Conservation (phyloP, 805 yeast species). For the Lipomyces sp. region DNA sequence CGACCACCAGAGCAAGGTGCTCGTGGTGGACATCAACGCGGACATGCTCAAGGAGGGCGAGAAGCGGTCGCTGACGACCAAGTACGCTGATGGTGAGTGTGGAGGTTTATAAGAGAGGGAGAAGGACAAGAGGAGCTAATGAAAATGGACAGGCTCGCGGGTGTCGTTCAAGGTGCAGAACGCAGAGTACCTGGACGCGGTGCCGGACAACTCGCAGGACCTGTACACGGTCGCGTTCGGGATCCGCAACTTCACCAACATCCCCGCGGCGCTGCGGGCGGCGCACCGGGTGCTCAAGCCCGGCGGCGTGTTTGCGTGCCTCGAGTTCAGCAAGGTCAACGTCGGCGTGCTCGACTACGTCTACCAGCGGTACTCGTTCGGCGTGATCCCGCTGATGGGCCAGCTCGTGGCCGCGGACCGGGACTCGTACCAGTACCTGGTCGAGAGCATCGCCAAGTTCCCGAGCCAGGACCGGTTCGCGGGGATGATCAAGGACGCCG, state of each 20-base stretch:
- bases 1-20: constrained; percentile 76
- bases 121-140: background rate
- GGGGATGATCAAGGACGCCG: constrained; percentile 89
- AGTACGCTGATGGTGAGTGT: constrained; percentile 58
- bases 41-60: constrained; percentile 95
- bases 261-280: constrained; percentile 90
- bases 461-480: constrained; percentile 91
- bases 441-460: constrained; percentile 87
- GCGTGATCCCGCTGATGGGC: constrained; percentile 88
- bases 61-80: constrained; percentile 56
- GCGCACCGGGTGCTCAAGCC: constrained; percentile 95
- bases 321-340: constrained; percentile 92
- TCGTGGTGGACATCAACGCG: constrained; percentile 89
- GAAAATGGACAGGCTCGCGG: constrained; percentile 42
- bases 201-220: constrained; percentile 85
- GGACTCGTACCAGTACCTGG: constrained; percentile 93
- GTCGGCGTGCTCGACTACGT: constrained; percentile 60
- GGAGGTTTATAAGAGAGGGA: constrained; percentile 30
- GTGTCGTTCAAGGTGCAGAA: constrained; percentile 83
- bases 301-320: constrained; percentile 95
- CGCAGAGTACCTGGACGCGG: constrained; percentile 82
- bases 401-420: constrained; percentile 93
- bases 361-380: constrained; percentile 86
- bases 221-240: constrained; percentile 97
- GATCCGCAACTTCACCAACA: constrained; percentile 90